A percentile compares a stretch with the other conserved stretches of the same genome.
Evolutionary conservation across 2,329 filamentous ascomycete genomes (phyloP).

Genomic region (Colletotrichum kahawae): DNA sequence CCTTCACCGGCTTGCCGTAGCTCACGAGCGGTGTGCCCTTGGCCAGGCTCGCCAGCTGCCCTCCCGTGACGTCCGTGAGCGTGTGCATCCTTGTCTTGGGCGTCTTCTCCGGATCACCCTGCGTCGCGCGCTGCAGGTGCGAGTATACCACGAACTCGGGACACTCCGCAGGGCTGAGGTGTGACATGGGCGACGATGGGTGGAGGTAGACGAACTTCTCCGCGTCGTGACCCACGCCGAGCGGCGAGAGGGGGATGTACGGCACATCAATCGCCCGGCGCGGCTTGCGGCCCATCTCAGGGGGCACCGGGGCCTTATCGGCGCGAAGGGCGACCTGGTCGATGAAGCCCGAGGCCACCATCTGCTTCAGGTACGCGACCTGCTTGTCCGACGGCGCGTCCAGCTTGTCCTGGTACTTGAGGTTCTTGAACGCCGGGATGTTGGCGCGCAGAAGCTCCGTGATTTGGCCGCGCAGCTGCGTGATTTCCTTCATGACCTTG

Average conservation of each 20-base stretch:
- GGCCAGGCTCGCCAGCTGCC: slow-evolving; percentile 78
- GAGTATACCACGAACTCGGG: slow-evolving; percentile 89
- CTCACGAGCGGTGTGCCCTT: slow-evolving; percentile 83
- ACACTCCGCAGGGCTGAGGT: slow-evolving; percentile 72
- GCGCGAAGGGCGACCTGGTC: slow-evolving; percentile 93
- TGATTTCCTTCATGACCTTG: slow-evolving; percentile 87
- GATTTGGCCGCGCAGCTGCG: slow-evolving; percentile 83
- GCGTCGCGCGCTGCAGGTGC: slow-evolving; percentile 75
- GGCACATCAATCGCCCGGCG: slow-evolving; percentile 90
- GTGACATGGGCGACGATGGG: slow-evolving; percentile 80
- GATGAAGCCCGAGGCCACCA: slow-evolving; percentile 89
- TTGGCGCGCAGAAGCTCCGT: slow-evolving; percentile 80
- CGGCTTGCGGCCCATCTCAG: slow-evolving; percentile 71
- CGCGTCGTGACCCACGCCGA: slow-evolving; percentile 51
- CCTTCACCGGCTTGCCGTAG: slow-evolving; percentile 91
- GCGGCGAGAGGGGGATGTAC: slow-evolving; percentile 83
- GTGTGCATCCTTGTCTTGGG: slow-evolving; percentile 87
- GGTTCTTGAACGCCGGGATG: slow-evolving; percentile 68
- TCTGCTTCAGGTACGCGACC: slow-evolving; percentile 83
- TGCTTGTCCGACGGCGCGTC: slow-evolving; percentile 68
- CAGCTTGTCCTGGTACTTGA: slow-evolving; percentile 60
- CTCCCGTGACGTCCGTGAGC: slow-evolving; percentile 77
- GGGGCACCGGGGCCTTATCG: slow-evolving; percentile 79
- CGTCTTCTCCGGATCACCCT: slow-evolving; percentile 57
- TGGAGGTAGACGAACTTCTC: slow-evolving; percentile 85